Evolutionary conservation across 2,329 filamentous ascomycete genomes (phyloP).

Genomic region (Fusarium pseudonygamai): DNA sequence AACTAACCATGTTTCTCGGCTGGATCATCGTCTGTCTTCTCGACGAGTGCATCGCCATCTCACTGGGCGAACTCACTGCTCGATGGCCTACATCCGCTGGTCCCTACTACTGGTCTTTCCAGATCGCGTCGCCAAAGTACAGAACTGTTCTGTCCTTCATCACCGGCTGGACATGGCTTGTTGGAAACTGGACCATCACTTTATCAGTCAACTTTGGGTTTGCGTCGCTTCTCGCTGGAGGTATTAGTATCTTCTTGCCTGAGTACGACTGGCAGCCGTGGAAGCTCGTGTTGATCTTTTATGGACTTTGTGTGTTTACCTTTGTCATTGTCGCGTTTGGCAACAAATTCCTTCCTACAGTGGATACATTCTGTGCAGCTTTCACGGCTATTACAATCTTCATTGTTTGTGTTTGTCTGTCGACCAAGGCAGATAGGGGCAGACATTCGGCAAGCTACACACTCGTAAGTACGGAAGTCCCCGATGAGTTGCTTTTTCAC

Average conservation of each 20-base stretch:
- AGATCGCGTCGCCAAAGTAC: conserved; percentile 68
- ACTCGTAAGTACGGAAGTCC: conserved; percentile 15
- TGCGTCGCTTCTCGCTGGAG: conserved; percentile 72
- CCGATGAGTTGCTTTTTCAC: rapidly evolving
- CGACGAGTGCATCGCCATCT: conserved; percentile 75
- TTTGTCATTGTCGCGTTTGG: conserved; percentile 75
- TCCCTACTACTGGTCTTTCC: conserved; percentile 79
- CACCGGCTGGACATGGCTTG: conserved; percentile 78
- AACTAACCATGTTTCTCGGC: conserved; percentile 73
- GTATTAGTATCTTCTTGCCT: conserved; percentile 70
- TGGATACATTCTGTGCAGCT: conserved; percentile 78
- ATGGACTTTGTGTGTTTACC: conserved; percentile 69
- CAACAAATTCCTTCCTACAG: conserved; percentile 64
- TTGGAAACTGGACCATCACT: conserved; percentile 75
- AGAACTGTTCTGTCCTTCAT: conserved; percentile 73
- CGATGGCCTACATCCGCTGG: conserved; percentile 69
- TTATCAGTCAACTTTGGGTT: conserved; percentile 76
- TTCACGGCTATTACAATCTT: conserved; percentile 74
- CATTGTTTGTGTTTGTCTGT: conserved; percentile 62
- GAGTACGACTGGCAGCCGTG: conserved; percentile 68
- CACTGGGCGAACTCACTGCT: conserved; percentile 76
- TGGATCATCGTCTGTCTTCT: conserved; percentile 70
- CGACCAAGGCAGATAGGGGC: conserved; percentile 68
- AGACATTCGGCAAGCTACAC: conserved; percentile 63
- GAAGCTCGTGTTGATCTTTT: conserved; percentile 80